Evolutionary conservation across 306 rosid species (phyloP).

Genomic region (Ziziphus jujuba): DNA sequence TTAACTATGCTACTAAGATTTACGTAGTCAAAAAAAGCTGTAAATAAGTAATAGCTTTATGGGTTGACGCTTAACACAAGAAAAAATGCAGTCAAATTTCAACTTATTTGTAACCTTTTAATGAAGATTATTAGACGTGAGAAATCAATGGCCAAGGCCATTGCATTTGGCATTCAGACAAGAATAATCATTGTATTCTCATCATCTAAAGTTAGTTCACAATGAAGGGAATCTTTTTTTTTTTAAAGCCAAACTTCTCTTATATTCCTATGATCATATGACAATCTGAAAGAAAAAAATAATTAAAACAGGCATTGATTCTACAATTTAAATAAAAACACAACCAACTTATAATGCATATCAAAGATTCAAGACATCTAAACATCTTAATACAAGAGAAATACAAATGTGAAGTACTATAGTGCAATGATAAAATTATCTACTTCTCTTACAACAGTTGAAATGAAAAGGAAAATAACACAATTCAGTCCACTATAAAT

Average conservation of each 20-base stretch:
- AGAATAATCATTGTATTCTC: constrained; percentile 60
- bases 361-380: too few relatives aligned
- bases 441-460: background rate
- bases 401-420: too few relatives aligned
- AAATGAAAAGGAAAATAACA: background rate
- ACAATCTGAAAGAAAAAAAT: background rate
- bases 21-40: constrained; percentile 71
- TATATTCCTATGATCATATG: constrained; percentile 42
- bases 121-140: constrained; percentile 76
- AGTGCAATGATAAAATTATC: too few relatives aligned
- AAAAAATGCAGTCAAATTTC: background rate
- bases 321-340: too few relatives aligned
- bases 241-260: constrained; percentile 36
- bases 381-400: too few relatives aligned
- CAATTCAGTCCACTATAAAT: background rate
- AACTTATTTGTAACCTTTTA: constrained; percentile 29
- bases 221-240: constrained; percentile 45
- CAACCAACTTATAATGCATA: too few relatives aligned
- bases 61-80: constrained; percentile 21
- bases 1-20: constrained; percentile 46
- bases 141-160: constrained; percentile 63
- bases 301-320: background rate
- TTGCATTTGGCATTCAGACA: constrained; percentile 74
- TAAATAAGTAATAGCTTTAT: constrained; percentile 23
- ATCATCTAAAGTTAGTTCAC: constrained; percentile 61